Percentiles rank a stretch among this genome's conserved stretches.
Conservation (phyloP, 495 filamentous ascomycete species). For the Trichoderma virens region DNA sequence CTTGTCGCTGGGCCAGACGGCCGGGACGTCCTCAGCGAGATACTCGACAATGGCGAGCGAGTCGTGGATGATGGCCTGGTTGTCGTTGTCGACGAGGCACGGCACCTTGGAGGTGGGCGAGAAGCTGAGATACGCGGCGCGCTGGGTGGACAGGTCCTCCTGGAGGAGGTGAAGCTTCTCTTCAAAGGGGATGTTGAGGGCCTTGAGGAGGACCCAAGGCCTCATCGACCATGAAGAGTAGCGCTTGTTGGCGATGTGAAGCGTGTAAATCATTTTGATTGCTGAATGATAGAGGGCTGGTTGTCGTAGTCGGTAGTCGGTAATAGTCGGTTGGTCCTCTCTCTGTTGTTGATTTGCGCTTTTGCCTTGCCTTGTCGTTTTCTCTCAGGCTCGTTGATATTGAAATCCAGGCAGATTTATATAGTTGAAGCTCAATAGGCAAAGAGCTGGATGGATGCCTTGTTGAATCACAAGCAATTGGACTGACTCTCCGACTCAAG, state of each 20-base stretch:
- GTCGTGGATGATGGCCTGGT: slow-evolving; percentile 30
- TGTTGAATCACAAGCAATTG: too few species aligned
- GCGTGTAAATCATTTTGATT: slow-evolving; percentile 17
- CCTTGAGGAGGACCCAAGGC: slow-evolving; percentile 25
- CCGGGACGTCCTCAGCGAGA: slow-evolving; percentile 45
- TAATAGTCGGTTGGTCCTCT: background rate
- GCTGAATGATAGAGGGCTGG: too few species aligned
- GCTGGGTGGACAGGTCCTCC: slow-evolving; percentile 13
- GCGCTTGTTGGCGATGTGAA: slow-evolving; percentile 29
- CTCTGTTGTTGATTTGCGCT: background rate
- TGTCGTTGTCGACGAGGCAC: slow-evolving; percentile 19
- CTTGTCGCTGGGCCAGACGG: slow-evolving; percentile 38
- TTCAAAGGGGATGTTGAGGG: slow-evolving; percentile 23
- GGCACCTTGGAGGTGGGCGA: slow-evolving; percentile 27
- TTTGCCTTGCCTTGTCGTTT: too few species aligned
- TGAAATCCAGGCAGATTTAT: too few species aligned
- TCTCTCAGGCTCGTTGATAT: too few species aligned
- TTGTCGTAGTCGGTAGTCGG: background rate
- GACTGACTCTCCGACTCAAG: too few species aligned
- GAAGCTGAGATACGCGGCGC: slow-evolving; percentile 21
- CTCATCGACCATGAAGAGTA: slow-evolving; percentile 31
- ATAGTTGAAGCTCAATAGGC: too few species aligned
- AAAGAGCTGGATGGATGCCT: too few species aligned
- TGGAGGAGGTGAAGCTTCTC: slow-evolving; percentile 18
- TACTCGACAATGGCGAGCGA: slow-evolving; percentile 49